Conservation (phyloP, 257 asterid genomes). For the Solanum appendiculatum region DNA sequence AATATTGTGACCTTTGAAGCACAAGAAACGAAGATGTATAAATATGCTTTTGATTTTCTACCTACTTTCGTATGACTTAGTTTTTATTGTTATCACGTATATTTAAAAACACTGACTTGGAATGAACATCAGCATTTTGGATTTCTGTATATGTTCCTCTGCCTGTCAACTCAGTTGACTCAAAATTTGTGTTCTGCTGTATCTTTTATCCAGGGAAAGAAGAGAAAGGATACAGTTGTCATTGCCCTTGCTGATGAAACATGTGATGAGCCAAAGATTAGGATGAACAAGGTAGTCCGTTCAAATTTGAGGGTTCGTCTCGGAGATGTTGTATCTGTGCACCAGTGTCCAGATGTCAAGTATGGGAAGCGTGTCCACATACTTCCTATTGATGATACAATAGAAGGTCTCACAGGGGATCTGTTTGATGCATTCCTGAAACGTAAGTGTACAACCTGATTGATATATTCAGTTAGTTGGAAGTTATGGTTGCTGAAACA, state of each 20-base stretch:
- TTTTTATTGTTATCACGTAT: neutral
- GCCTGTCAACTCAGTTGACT: neutral
- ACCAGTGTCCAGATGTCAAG: conserved; percentile 37
- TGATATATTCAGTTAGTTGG: neutral
- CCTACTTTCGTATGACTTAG: neutral
- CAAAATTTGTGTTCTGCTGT: neutral
- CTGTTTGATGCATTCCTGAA: conserved; percentile 31
- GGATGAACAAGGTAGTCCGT: conserved; percentile 67
- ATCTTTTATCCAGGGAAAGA: conserved; percentile 55
- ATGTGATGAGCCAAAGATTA: conserved; percentile 61
- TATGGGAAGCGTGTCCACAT: conserved; percentile 37
- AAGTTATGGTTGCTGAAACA: neutral
- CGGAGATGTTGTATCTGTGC: conserved; percentile 47
- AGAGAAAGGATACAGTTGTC: conserved; percentile 76
- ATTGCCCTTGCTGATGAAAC: conserved; percentile 72
- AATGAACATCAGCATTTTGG: neutral
- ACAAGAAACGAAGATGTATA: neutral
- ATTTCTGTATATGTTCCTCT: neutral
- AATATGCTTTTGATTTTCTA: neutral
- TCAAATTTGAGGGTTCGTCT: conserved; percentile 53
- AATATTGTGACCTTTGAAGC: neutral
- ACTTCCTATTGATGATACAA: conserved; percentile 40
- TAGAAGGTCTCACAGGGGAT: conserved; percentile 44
- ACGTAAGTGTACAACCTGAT: conserved; percentile 15
- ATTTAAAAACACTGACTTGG: neutral